Percentiles rank a stretch among this genome's conserved stretches.
phyloP scores from a whole-genome alignment of 345 rosid genomes.

The Tarenaya hassleriana region DNA sequence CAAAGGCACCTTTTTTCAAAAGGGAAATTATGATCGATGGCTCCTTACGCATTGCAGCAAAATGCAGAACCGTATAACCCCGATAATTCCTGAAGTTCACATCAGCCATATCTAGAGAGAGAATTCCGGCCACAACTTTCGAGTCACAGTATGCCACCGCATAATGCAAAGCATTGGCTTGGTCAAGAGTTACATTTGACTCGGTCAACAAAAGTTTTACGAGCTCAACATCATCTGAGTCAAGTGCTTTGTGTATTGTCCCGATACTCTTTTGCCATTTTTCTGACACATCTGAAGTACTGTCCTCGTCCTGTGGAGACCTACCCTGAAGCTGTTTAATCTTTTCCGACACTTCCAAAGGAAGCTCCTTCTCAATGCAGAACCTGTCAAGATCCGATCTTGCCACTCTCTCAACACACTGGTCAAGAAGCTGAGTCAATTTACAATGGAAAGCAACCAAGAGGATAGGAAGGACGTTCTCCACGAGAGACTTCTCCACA shows the following conservation, averaged over 20 bases:
- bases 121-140: slow-evolving; percentile 76
- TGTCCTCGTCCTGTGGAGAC: slow-evolving; percentile 28
- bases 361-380: slow-evolving; percentile 77
- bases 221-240: slow-evolving; percentile 92
- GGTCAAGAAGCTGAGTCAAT: slow-evolving; percentile 54
- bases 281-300: slow-evolving; percentile 29
- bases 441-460: slow-evolving; percentile 80
- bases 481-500: slow-evolving; percentile 67
- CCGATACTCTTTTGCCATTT: slow-evolving; percentile 51
- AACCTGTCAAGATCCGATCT: slow-evolving; percentile 67
- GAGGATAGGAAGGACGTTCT: slow-evolving; percentile 75
- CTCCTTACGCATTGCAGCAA: slow-evolving; percentile 86
- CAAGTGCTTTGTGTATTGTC: slow-evolving; percentile 84
- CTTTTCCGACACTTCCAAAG: slow-evolving; percentile 49
- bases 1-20: slow-evolving; percentile 64
- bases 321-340: slow-evolving; percentile 48
- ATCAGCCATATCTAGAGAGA: slow-evolving; percentile 57
- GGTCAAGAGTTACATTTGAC: slow-evolving; percentile 67
- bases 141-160: slow-evolving; percentile 90
- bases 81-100: slow-evolving; percentile 63
- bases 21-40: slow-evolving; percentile 64
- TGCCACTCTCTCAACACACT: slow-evolving; percentile 78
- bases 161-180: slow-evolving; percentile 82
- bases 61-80: slow-evolving; percentile 81
- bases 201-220: slow-evolving; percentile 77